Evolutionary conservation across 2,329 filamentous ascomycete genomes (phyloP), one percentile per base, ranked within the genome.

Genomic region (Mycosphaerella sp.): DNA sequence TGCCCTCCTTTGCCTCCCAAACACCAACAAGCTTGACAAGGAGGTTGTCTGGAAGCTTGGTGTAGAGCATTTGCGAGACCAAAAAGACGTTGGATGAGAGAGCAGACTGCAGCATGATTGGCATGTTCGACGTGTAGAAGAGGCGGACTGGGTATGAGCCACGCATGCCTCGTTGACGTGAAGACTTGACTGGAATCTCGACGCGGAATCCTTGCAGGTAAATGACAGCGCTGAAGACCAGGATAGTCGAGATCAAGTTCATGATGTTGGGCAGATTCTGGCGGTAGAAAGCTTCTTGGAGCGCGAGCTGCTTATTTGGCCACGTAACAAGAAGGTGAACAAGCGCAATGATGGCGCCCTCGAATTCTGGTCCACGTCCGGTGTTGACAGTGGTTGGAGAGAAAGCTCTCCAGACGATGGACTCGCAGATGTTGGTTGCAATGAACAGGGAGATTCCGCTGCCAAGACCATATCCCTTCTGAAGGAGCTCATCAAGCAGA

Each of bases 71-170:
- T 80, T 98, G 93, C 71, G 87, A 93, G 77, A 98, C 89, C 60
- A 98, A 79, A 84, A 98, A 98, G 75, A 98, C 83, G 80, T 98
- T 98, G 80, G 91, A 96, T 62, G 89, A 95, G 63, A 98, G 83
- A 64, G 93, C 93, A 42, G 91, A 97, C 79, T 98, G 94, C 72
- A 98, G 81, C 93, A 98, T 98, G 76, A 98, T 98, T 70, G 93
- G 93, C 94, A 98, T 98, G 86, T 98, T 98, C 72, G 90, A 96
- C 70, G 93, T 98, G 79, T 98, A 98, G 84, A 98, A 98, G 54
- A 98, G 87, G 68, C 94, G 91, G 72, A 98, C 84, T 66, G 93
- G 93, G 82, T 97, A 98, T 36, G 90, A 95, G 68, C 91, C 94
- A 67, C 93, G 91, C 71, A 95, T 93, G 74, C 93, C 93, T 80